Conservation (phyloP, 805 yeast species). For the Priceomyces medius region DNA sequence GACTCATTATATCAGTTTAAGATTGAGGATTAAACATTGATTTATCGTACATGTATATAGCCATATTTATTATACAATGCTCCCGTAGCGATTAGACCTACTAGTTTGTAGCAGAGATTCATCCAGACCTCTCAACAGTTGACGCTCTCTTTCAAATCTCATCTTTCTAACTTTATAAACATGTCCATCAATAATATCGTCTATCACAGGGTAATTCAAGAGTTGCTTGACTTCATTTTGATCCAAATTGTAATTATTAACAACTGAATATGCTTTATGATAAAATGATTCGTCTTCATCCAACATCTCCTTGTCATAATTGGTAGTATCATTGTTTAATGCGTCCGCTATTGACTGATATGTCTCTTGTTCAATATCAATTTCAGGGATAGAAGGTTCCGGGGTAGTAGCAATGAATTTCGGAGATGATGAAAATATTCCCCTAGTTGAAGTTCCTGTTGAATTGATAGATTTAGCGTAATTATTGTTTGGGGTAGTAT, state of each 20-base stretch:
- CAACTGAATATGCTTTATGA: constrained; percentile 27
- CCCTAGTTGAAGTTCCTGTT: constrained; percentile 32
- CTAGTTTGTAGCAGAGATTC: constrained; percentile 5
- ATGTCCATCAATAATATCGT: constrained; percentile 40
- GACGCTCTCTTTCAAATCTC: constrained; percentile 25
- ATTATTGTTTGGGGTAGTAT: constrained; percentile 5
- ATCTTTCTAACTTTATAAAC: constrained; percentile 39
- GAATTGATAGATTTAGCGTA: constrained; percentile 29
- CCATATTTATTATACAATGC: constrained; percentile 19
- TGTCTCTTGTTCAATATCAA: constrained; percentile 2
- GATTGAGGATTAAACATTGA: constrained; percentile 31
- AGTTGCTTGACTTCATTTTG: constrained; percentile 33
- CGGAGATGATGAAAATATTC: constrained; percentile 29
- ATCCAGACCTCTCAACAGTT: constrained; percentile 1
- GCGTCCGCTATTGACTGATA: constrained; percentile 20
- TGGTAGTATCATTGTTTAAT: constrained; percentile 21
- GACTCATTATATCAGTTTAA: constrained; percentile 42
- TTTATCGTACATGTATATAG: constrained; percentile 4
- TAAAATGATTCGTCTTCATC: constrained; percentile 40
- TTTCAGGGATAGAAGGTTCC: constrained; percentile 12
- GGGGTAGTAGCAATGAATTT: constrained; percentile 22
- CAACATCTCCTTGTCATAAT: constrained; percentile 32
- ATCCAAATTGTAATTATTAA: constrained; percentile 34
- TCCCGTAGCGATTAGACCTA: constrained; percentile 23
- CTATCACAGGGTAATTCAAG: constrained; percentile 45